Evolutionary conservation across 2,329 filamentous ascomycete genomes (phyloP).

Genomic region (Torrubiella hemipterigena): DNA sequence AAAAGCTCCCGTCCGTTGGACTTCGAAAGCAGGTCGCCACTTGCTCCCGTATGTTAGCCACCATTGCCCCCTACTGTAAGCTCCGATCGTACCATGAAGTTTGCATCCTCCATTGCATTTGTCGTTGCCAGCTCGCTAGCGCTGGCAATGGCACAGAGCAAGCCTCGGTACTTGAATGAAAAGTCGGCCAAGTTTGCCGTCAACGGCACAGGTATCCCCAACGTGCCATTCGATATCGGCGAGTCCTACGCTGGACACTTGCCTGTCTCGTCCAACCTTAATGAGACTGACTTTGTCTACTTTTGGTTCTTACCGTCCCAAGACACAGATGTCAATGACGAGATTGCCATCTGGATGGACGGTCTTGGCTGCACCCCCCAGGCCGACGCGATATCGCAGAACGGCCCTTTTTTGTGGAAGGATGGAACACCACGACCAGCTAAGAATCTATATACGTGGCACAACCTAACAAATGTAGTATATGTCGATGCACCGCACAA

Average conservation of each 20-base stretch:
- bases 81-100: too few relatives aligned
- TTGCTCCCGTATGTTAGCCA: too few relatives aligned
- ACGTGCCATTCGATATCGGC: constrained; percentile 52
- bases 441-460: constrained; percentile 54
- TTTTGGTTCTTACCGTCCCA: constrained; percentile 50
- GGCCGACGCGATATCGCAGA: constrained; percentile 59
- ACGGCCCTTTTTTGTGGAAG: constrained; percentile 56
- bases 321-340: constrained; percentile 31
- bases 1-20: too few relatives aligned
- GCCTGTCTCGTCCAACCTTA: constrained; percentile 34
- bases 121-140: too few relatives aligned
- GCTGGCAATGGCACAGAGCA: too few relatives aligned
- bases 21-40: too few relatives aligned
- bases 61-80: too few relatives aligned
- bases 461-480: constrained; percentile 58
- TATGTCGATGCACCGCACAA: constrained; percentile 54
- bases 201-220: constrained; percentile 48
- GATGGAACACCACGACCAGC: constrained; percentile 52
- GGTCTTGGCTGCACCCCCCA: constrained; percentile 48
- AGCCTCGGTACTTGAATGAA: background rate
- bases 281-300: constrained; percentile 37
- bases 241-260: constrained; percentile 48
- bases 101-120: too few relatives aligned
- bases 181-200: constrained; percentile 23
- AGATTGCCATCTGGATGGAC: constrained; percentile 46